These are phyloP conservation scores for Lactarius indigo DNA, from an alignment of 768 basidiomycete species.

Conservation along the genomic window DNA sequence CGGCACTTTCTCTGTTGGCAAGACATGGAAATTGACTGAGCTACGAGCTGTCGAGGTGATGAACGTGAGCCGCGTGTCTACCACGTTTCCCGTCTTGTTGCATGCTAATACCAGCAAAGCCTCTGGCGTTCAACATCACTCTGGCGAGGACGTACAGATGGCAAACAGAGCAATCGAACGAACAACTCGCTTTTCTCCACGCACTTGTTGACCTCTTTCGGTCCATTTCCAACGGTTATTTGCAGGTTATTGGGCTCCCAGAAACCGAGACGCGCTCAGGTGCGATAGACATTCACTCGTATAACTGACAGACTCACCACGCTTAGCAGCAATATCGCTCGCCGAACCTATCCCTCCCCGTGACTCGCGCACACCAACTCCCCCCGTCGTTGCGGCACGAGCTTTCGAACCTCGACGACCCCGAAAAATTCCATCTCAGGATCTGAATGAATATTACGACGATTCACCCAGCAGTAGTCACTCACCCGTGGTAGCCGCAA, in stretches of 20 bases:
- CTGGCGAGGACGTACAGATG: conserved; percentile 88
- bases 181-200: conserved; percentile 72
- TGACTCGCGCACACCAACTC: conserved; percentile 18
- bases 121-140: conserved; percentile 71
- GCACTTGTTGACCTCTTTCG: conserved; percentile 62
- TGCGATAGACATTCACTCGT: conserved; percentile 28
- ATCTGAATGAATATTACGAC: conserved; percentile 12
- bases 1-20: conserved; percentile 92
- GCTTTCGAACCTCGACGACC: background rate
- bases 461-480: conserved; percentile 15
- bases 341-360: background rate
- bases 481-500: conserved; percentile 2
- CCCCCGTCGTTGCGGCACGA: background rate
- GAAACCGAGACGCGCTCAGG: conserved; percentile 39
- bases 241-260: conserved; percentile 59
- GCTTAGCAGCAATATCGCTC: conserved; percentile 2
- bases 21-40: conserved; percentile 89
- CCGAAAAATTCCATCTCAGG: conserved; percentile 1
- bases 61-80: conserved; percentile 25
- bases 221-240: conserved; percentile 34
- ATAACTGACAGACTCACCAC: background rate
- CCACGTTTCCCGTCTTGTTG: background rate
- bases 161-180: conserved; percentile 72
- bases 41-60: conserved; percentile 74
- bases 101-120: conserved; percentile 36